These are phyloP conservation scores for Tolypocladium tundrense DNA, from an alignment of 2,329 filamentous ascomycete species.

Conservation along the genomic window DNA sequence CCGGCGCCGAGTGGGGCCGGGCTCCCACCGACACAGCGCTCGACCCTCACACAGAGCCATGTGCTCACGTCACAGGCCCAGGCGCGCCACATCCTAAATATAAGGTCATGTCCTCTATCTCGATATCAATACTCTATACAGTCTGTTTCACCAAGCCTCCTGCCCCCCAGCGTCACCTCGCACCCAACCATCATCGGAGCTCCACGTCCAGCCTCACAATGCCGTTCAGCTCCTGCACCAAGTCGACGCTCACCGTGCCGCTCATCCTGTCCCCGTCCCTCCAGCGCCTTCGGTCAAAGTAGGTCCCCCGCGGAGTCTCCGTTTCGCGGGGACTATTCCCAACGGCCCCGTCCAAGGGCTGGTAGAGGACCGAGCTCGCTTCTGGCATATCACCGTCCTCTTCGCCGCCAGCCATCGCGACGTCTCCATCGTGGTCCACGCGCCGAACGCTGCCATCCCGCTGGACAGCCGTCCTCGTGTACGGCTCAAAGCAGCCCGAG, in stretches of 20 bases:
- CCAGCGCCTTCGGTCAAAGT: background rate
- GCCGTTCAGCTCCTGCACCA: conserved; percentile 24
- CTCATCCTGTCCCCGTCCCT: conserved; percentile 8
- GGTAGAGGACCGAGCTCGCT: background rate
- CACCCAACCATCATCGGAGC: conserved; percentile 9
- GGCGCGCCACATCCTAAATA: background rate
- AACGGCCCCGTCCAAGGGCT: conserved; percentile 6
- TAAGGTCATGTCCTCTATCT: background rate
- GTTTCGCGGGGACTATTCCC: conserved; percentile 3
- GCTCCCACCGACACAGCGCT: background rate
- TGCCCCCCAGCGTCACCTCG: background rate
- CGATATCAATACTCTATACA: background rate
- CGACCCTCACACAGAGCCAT: background rate
- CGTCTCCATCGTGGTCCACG: conserved; percentile 19
- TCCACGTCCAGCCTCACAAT: conserved; percentile 28
- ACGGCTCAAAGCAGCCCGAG: conserved; percentile 9
- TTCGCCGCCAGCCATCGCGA: conserved; percentile 13
- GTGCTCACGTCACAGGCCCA: background rate
- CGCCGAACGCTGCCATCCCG: conserved; percentile 20
- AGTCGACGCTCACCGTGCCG: conserved; percentile 15
- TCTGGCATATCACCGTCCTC: background rate
- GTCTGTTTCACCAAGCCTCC: background rate
- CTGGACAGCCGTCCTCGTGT: conserved; percentile 13
- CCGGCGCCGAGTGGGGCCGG: conserved; percentile 1
- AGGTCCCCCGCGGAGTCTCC: conserved; percentile 2